Evolutionary conservation across 2,329 filamentous ascomycete species (phyloP).

Genomic region (Penicillium brevicompactum): DNA sequence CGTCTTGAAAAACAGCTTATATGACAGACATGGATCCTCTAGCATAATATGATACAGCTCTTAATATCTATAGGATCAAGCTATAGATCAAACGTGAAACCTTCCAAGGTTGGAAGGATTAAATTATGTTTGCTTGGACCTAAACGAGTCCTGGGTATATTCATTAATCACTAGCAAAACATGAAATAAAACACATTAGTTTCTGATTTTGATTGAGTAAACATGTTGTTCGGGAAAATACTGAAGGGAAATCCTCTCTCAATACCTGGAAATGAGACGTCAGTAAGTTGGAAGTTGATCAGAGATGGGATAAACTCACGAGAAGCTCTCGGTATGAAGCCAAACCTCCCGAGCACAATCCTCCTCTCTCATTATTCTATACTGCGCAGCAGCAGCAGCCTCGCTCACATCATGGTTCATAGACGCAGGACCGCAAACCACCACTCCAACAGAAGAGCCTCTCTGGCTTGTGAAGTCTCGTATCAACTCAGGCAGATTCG

Average conservation of each 20-base stretch:
- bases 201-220: too few relatives aligned
- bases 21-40: too few relatives aligned
- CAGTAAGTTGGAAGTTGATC: neutral
- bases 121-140: too few relatives aligned
- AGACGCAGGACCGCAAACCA: conserved; percentile 20
- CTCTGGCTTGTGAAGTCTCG: conserved; percentile 8
- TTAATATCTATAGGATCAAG: too few relatives aligned
- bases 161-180: neutral
- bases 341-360: conserved; percentile 40
- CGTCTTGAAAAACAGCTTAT: too few relatives aligned
- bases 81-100: too few relatives aligned
- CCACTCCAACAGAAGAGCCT: conserved; percentile 13
- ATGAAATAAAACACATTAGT: neutral
- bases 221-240: neutral
- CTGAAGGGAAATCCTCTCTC: neutral
- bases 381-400: conserved; percentile 49
- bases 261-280: conserved; percentile 2
- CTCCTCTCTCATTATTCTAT: conserved; percentile 33
- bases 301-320: conserved; percentile 35
- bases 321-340: conserved; percentile 53
- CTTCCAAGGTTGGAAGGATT: too few relatives aligned
- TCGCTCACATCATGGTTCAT: conserved; percentile 48
- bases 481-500: conserved; percentile 10
- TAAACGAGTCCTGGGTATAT: too few relatives aligned
- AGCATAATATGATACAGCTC: too few relatives aligned